These are phyloP conservation scores for Cordyceps sp. DNA, from an alignment of 2,329 filamentous ascomycete species.

Conservation along the genomic window DNA sequence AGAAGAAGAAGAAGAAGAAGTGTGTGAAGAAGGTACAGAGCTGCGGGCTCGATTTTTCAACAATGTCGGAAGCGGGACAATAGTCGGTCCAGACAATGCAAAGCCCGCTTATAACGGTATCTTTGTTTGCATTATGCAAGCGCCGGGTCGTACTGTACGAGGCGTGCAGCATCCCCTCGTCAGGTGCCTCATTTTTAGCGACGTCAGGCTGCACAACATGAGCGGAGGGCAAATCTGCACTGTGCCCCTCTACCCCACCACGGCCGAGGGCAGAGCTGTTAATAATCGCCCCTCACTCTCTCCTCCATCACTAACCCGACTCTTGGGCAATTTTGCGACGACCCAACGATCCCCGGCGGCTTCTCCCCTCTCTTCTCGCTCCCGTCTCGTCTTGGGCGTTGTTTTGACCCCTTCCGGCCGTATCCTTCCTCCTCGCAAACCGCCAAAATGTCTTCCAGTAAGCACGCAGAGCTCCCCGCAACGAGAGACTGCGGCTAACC, in stretches of 20 bases:
- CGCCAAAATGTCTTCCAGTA: conserved; percentile 11
- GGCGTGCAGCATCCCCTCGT: too few species aligned
- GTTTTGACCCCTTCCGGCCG: too few species aligned
- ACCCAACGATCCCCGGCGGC: conserved; percentile 8
- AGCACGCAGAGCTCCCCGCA: conserved; percentile 1
- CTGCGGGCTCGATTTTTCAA: too few species aligned
- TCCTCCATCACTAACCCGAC: conserved; percentile 3
- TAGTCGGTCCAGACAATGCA: too few species aligned
- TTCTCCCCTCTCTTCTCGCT: background rate
- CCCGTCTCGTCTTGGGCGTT: too few species aligned
- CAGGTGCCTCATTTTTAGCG: background rate
- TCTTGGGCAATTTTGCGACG: conserved; percentile 17
- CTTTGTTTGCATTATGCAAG: background rate
- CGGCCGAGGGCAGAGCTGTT: too few species aligned
- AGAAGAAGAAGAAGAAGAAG: too few species aligned
- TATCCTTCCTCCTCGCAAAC: too few species aligned
- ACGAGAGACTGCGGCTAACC: conserved; percentile 6
- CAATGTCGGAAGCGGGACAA: too few species aligned
- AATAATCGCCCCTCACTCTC: too few species aligned
- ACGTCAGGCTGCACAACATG: background rate
- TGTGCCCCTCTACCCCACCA: background rate
- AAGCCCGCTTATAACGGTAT: too few species aligned
- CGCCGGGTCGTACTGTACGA: background rate
- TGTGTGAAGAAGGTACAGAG: too few species aligned
- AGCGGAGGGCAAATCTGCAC: background rate